These are phyloP conservation scores for Pholiota microspora DNA, from an alignment of 768 basidiomycete species.

Conservation along the genomic window DNA sequence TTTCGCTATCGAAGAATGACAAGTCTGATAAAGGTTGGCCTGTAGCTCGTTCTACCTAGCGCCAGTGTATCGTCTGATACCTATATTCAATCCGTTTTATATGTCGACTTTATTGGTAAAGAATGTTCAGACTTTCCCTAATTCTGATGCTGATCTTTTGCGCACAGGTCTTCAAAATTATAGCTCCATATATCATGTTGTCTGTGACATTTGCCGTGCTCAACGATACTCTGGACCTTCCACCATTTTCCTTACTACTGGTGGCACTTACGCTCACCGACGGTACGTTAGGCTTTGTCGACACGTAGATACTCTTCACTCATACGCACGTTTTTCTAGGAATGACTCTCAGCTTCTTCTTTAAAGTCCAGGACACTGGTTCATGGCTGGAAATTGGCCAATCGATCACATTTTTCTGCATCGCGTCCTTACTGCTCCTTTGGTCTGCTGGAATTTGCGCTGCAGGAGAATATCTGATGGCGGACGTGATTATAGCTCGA, in stretches of 20 bases:
- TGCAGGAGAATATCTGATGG: constrained; percentile 70
- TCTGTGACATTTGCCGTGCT: constrained; percentile 67
- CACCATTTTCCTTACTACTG: constrained; percentile 79
- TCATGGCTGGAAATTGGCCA: constrained; percentile 91
- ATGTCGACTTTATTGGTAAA: constrained; percentile 74
- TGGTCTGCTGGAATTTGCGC: constrained; percentile 80
- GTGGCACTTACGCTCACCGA: constrained; percentile 75
- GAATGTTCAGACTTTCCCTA: neutral
- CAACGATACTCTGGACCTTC: constrained; percentile 63
- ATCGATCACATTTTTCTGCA: constrained; percentile 85
- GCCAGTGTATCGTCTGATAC: constrained; percentile 84
- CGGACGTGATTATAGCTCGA: constrained; percentile 28
- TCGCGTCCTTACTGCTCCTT: constrained; percentile 73
- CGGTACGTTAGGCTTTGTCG: constrained; percentile 37
- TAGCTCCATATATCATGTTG: constrained; percentile 77
- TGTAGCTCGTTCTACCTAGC: constrained; percentile 79
- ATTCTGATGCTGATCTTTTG: neutral
- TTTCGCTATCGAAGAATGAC: neutral
- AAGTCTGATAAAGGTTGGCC: neutral
- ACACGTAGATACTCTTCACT: neutral
- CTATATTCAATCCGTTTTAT: constrained; percentile 81
- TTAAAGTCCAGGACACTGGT: constrained; percentile 79
- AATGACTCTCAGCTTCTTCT: constrained; percentile 84
- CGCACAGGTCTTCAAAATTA: constrained; percentile 73
- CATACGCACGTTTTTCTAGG: constrained; percentile 34